These are phyloP conservation scores for Lachnellula cervina DNA, from an alignment of 2,329 filamentous ascomycete species.

Conservation along the genomic window DNA sequence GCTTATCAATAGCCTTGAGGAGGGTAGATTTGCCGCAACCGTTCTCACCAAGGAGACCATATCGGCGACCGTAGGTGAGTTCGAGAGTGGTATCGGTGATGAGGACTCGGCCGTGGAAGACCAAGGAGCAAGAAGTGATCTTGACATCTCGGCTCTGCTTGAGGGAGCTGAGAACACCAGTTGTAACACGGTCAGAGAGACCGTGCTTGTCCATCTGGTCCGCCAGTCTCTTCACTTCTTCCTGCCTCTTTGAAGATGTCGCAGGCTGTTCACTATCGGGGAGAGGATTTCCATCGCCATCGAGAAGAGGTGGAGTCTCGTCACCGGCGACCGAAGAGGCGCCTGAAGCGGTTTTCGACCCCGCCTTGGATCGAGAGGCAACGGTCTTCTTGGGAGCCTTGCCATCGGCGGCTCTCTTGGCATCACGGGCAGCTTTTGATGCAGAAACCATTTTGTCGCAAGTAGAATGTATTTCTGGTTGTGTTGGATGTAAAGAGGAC, in stretches of 20 bases:
- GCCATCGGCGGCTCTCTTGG: constrained; percentile 67
- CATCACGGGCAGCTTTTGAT: constrained; percentile 67
- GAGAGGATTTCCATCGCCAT: constrained; percentile 54
- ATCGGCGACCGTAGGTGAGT: constrained; percentile 85
- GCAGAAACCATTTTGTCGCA: constrained; percentile 56
- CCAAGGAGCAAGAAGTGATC: constrained; percentile 86
- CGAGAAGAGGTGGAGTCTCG: constrained; percentile 54
- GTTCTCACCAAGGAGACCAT: constrained; percentile 96
- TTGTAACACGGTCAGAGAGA: constrained; percentile 95
- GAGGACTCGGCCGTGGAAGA: constrained; percentile 96
- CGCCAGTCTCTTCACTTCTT: constrained; percentile 79
- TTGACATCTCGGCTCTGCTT: constrained; percentile 88
- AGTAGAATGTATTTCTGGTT: neutral
- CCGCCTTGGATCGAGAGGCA: constrained; percentile 59
- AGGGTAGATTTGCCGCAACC: constrained; percentile 98
- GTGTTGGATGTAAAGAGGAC: neutral
- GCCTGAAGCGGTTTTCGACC: constrained; percentile 60
- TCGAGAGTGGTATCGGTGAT: constrained; percentile 93
- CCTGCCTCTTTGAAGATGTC: constrained; percentile 66
- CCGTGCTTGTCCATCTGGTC: constrained; percentile 95
- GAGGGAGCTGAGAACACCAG: constrained; percentile 87
- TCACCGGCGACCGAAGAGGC: constrained; percentile 68
- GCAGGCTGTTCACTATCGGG: constrained; percentile 59
- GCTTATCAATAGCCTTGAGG: constrained; percentile 86
- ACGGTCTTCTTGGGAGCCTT: constrained; percentile 74